Conservation (phyloP, 331 rosid species). For the Quercus phellos region DNA sequence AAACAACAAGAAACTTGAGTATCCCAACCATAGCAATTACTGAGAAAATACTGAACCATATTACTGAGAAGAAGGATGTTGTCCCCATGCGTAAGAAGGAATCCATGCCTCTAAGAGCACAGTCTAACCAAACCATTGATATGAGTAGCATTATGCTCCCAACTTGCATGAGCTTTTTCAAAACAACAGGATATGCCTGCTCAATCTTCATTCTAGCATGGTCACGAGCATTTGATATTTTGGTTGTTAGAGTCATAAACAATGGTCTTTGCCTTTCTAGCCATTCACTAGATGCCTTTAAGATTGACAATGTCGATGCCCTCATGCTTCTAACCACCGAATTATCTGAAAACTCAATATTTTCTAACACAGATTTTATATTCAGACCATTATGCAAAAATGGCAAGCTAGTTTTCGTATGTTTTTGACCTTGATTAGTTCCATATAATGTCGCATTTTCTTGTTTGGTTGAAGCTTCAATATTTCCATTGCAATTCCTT, state of each 20-base stretch:
- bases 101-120: constrained; percentile 78
- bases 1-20: constrained; percentile 60
- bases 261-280: constrained; percentile 55
- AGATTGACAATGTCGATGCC: constrained; percentile 21
- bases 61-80: constrained; percentile 77
- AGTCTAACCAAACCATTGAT: constrained; percentile 75
- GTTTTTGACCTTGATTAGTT: constrained; percentile 35
- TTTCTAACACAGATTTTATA: constrained; percentile 43
- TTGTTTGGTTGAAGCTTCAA: constrained; percentile 35
- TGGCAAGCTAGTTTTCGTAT: constrained; percentile 35
- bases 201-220: constrained; percentile 41
- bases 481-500: constrained; percentile 30
- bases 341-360: constrained; percentile 49
- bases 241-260: constrained; percentile 32
- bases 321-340: constrained; percentile 36
- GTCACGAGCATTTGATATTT: constrained; percentile 24
- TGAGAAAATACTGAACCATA: constrained; percentile 89
- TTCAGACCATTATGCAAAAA: constrained; percentile 40
- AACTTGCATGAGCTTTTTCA: constrained; percentile 62
- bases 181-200: constrained; percentile 66
- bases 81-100: constrained; percentile 91
- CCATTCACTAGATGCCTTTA: constrained; percentile 56
- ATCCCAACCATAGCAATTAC: constrained; percentile 76
- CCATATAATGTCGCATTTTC: constrained; percentile 31
- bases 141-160: constrained; percentile 66